phyloP scores from a whole-genome alignment of 768 basidiomycete genomes.

The Phaeotremella fagi region DNA sequence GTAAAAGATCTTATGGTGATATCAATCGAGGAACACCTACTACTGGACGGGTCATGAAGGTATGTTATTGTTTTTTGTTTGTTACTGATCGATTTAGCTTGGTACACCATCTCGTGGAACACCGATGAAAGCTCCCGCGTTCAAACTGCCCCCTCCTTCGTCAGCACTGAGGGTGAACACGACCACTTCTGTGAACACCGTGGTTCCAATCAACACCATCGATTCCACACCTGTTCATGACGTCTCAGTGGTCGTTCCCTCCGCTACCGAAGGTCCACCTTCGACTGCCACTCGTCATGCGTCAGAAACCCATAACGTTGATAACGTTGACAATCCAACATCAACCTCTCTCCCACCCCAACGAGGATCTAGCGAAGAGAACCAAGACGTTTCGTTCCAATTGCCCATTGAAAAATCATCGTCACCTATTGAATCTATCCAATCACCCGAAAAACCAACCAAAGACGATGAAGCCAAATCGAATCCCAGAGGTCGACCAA shows the following conservation, averaged over 20 bases:
- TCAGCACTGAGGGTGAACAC: background rate
- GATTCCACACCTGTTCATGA: slow-evolving; percentile 1
- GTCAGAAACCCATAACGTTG: background rate
- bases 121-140: slow-evolving; percentile 3
- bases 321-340: background rate
- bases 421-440: slow-evolving; percentile 6
- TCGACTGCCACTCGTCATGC: slow-evolving; percentile 14
- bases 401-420: slow-evolving; percentile 14
- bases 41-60: slow-evolving; percentile 12
- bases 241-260: slow-evolving; percentile 3
- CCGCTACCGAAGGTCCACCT: slow-evolving; percentile 12
- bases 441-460: background rate
- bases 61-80: slow-evolving; percentile 1
- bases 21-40: background rate
- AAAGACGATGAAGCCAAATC: background rate
- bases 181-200: background rate
- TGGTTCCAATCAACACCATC: background rate
- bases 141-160: background rate
- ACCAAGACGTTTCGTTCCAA: slow-evolving; percentile 26
- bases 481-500: slow-evolving; percentile 11
- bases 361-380: slow-evolving; percentile 28
- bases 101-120: slow-evolving; percentile 30
- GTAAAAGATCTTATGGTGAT: background rate
- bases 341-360: background rate
- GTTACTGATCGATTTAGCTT: slow-evolving; percentile 5